Conservation (phyloP, 2,329 filamentous ascomycete species). For the Colletotrichum lindemuthianum region DNA sequence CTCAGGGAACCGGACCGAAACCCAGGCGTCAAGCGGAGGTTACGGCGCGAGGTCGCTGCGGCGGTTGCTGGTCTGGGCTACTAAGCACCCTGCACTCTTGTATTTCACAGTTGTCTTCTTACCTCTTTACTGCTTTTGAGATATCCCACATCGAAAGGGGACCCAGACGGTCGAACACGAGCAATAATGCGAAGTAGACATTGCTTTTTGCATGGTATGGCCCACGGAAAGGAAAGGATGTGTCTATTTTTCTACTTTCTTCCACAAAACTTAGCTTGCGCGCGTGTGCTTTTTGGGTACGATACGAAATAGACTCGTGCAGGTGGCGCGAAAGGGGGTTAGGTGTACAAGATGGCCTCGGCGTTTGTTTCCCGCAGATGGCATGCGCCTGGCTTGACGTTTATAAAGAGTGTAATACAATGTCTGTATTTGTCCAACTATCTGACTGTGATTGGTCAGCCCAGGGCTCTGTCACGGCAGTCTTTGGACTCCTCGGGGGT, state of each 20-base stretch:
- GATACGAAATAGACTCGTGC: slow-evolving; percentile 29
- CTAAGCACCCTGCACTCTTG: slow-evolving; percentile 5
- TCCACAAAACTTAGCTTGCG: too few relatives aligned
- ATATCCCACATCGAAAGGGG: slow-evolving; percentile 20
- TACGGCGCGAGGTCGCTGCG: slow-evolving; percentile 27
- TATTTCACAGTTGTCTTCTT: neutral
- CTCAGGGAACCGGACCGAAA: slow-evolving; percentile 27
- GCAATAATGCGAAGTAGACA: slow-evolving; percentile 19
- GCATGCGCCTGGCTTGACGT: neutral
- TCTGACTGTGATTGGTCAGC: neutral
- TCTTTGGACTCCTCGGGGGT: too few relatives aligned
- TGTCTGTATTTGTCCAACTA: neutral
- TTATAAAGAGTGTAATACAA: slow-evolving; percentile 24
- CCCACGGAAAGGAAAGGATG: neutral
- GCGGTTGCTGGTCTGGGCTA: slow-evolving; percentile 34
- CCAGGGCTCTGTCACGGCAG: too few relatives aligned
- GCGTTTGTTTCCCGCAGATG: neutral
- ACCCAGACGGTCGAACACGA: slow-evolving; percentile 7
- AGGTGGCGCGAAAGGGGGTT: neutral
- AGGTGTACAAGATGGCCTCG: slow-evolving; percentile 13
- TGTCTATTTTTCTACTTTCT: neutral
- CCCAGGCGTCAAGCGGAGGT: slow-evolving; percentile 22
- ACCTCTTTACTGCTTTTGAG: slow-evolving; percentile 12
- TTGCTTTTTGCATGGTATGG: slow-evolving; percentile 8
- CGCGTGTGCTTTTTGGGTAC: slow-evolving; percentile 4